Conservation (phyloP, 139 green algal species). For the Mesostigma viride region DNA sequence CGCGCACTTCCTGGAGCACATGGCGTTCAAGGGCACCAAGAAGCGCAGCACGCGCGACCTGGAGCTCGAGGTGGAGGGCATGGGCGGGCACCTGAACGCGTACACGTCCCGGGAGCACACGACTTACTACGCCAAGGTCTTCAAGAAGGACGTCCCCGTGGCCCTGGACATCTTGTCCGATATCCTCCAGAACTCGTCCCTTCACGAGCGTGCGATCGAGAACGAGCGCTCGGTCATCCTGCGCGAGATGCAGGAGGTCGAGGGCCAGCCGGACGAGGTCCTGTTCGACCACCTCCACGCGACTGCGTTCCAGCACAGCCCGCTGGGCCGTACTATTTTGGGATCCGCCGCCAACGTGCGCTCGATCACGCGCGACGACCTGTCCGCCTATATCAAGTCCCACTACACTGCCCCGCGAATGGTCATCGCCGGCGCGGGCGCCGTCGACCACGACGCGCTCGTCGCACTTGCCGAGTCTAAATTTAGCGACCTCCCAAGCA, state of each 20-base stretch:
- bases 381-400: constrained; percentile 87
- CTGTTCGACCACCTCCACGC: constrained; percentile 98
- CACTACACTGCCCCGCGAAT: constrained; percentile 80
- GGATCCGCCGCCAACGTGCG: constrained; percentile 86
- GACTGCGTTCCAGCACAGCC: constrained; percentile 93
- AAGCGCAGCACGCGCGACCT: constrained; percentile 46
- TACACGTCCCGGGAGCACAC: constrained; percentile 96
- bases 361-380: constrained; percentile 68
- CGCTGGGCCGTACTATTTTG: constrained; percentile 90
- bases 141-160: constrained; percentile 72
- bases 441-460: constrained; percentile 86
- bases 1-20: constrained; percentile 98
- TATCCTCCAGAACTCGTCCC: constrained; percentile 88
- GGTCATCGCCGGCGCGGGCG: constrained; percentile 72
- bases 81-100: constrained; percentile 94
- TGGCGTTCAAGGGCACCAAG: constrained; percentile 97
- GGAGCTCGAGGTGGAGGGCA: constrained; percentile 95
- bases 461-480: constrained; percentile 61
- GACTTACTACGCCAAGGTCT: constrained; percentile 82
- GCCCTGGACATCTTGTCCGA: constrained; percentile 88
- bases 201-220: constrained; percentile 75
- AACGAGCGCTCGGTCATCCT: constrained; percentile 90
- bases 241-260: constrained; percentile 90
- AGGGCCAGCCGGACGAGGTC: constrained; percentile 67
- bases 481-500: constrained; percentile 52